These are phyloP conservation scores for Phaeosphaeria sp. DNA, from an alignment of 2,329 filamentous ascomycete species.

Conservation along the genomic window DNA sequence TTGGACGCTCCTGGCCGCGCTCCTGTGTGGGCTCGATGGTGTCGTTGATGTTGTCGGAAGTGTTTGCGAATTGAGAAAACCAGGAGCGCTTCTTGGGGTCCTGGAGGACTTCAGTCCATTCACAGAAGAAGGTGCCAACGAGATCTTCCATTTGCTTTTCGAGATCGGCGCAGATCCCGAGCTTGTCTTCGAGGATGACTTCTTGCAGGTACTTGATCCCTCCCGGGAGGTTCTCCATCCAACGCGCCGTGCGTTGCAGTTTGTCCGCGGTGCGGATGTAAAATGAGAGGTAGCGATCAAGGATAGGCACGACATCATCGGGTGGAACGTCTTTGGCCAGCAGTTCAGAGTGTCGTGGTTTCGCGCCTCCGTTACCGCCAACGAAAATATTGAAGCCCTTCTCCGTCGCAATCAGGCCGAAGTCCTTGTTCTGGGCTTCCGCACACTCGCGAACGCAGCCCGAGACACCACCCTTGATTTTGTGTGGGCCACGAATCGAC, in stretches of 20 bases:
- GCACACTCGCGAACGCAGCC: conserved; percentile 93
- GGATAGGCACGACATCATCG: conserved; percentile 79
- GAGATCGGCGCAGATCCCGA: conserved; percentile 83
- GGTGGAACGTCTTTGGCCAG: conserved; percentile 86
- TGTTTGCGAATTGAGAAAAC: conserved; percentile 88
- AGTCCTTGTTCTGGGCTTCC: conserved; percentile 92
- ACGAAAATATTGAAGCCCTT: conserved; percentile 95
- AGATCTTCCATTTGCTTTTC: conserved; percentile 88
- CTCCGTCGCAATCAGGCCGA: conserved; percentile 88
- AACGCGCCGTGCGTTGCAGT: conserved; percentile 85
- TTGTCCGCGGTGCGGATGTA: conserved; percentile 93
- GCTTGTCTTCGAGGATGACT: conserved; percentile 83
- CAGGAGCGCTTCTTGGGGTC: conserved; percentile 70
- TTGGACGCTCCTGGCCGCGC: conserved; percentile 74
- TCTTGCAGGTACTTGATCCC: conserved; percentile 83
- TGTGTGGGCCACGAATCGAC: conserved; percentile 86
- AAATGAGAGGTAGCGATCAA: conserved; percentile 90
- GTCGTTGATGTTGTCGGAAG: conserved; percentile 68
- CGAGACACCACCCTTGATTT: conserved; percentile 88
- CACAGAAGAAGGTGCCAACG: conserved; percentile 84
- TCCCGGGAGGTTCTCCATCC: conserved; percentile 83
- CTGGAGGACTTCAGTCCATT: conserved; percentile 85
- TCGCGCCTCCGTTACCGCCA: conserved; percentile 86
- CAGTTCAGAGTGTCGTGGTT: conserved; percentile 80
- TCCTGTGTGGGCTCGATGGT: conserved; percentile 75